A percentile compares a stretch with the other conserved stretches of the same genome.
phyloP scores from a whole-genome alignment of 2,329 filamentous ascomycete species.

The Colletotrichum falcatum region DNA sequence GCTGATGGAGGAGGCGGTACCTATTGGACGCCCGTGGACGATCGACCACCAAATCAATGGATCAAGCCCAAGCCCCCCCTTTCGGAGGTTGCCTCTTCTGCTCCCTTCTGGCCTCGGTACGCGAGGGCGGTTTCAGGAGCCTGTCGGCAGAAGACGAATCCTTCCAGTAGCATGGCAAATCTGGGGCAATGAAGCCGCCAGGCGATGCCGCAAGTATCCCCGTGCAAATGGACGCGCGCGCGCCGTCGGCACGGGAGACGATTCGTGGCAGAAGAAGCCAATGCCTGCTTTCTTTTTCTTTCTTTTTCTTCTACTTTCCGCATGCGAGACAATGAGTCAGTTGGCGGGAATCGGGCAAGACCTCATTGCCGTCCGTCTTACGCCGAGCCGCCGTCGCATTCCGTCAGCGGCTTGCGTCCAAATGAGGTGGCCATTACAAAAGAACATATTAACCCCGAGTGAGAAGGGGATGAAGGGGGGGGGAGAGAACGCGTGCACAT shows the following conservation, averaged over 20 bases:
- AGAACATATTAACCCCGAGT: neutral
- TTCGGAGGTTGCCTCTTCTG: neutral
- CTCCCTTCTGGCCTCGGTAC: neutral
- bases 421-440: neutral
- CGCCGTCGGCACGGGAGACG: constrained; percentile 4
- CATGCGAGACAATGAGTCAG: constrained; percentile 2
- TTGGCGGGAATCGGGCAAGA: neutral
- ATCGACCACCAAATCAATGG: neutral
- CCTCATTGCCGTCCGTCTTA: neutral
- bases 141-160: neutral
- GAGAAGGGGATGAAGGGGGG: too few species aligned
- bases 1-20: neutral
- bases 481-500: neutral
- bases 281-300: neutral
- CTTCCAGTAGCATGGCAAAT: neutral
- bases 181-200: constrained; percentile 8
- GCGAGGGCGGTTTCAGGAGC: constrained; percentile 8
- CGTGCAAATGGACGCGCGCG: neutral
- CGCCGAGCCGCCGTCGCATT: neutral
- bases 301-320: too few species aligned
- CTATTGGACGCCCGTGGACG: neutral
- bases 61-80: neutral
- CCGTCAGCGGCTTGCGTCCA: neutral
- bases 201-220: constrained; percentile 6
- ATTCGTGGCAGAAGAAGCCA: neutral